Evolutionary conservation across 495 filamentous ascomycete species (phyloP).

Genomic region (Immersiella caudata): DNA sequence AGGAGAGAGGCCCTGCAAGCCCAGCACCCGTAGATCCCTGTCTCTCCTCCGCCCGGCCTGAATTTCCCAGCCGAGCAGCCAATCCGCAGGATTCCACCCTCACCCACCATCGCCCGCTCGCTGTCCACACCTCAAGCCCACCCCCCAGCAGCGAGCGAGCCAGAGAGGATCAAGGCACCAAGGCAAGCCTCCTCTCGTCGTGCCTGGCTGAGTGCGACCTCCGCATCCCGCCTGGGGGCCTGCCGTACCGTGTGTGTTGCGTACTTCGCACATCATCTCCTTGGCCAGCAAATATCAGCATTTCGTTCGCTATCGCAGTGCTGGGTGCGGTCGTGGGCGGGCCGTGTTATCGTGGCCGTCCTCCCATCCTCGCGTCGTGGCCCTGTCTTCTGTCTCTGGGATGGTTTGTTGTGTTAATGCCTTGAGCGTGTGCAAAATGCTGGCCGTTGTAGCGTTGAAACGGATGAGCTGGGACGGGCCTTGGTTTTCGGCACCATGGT

Average conservation of each 20-base stretch:
- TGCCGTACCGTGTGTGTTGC: not conserved
- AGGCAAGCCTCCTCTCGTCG: constrained; percentile 23
- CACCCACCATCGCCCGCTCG: constrained; percentile 29
- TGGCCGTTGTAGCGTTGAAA: constrained; percentile 14
- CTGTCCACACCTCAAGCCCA: constrained; percentile 14
- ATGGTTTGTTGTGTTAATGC: not conserved
- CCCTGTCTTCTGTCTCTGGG: not conserved
- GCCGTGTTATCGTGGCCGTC: constrained; percentile 1
- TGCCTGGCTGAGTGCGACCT: constrained; percentile 34
- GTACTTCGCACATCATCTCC: not conserved
- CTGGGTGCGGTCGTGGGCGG: not conserved
- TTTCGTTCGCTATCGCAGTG: not conserved
- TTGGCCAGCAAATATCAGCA: not conserved
- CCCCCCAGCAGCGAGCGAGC: not conserved
- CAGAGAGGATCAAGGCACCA: constrained; percentile 2
- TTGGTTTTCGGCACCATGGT: constrained; percentile 33
- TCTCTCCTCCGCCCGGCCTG: constrained; percentile 37
- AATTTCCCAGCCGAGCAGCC: constrained; percentile 42
- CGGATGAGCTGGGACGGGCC: constrained; percentile 18
- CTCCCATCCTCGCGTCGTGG: not conserved
- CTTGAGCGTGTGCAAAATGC: not conserved
- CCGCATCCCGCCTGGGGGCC: constrained; percentile 24
- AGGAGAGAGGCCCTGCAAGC: constrained; percentile 32
- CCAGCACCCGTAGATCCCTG: constrained; percentile 39
- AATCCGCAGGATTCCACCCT: constrained; percentile 37